These are phyloP conservation scores for Fraxinus xanthoxyloides DNA, from an alignment of 305 asterid species.

Conservation along the genomic window DNA sequence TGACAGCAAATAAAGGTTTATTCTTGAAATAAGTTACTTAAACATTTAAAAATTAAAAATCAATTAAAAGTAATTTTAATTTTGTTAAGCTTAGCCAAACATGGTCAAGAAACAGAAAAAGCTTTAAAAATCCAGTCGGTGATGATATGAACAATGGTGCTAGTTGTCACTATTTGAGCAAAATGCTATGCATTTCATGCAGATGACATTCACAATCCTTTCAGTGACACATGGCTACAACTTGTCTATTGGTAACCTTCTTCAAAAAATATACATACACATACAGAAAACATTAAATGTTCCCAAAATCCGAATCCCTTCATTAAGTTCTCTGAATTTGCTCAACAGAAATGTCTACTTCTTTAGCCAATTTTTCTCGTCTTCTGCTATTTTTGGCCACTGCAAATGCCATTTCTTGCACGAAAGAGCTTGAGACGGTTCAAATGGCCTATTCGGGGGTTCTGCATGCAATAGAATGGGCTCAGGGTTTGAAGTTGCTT, in stretches of 20 bases:
- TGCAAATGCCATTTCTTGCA: constrained; percentile 7
- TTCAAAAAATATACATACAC: not conserved
- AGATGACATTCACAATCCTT: constrained; percentile 23
- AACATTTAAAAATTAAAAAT: not conserved
- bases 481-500: constrained; percentile 17
- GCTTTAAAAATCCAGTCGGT: constrained; percentile 23
- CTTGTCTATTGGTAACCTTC: constrained; percentile 18
- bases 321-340: constrained; percentile 1
- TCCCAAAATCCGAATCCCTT: not conserved
- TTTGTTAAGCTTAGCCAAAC: not conserved
- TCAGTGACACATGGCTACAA: constrained; percentile 31
- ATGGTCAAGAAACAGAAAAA: not conserved
- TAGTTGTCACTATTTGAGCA: constrained; percentile 14
- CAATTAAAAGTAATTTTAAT: not conserved
- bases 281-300: not conserved
- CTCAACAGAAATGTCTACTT: constrained; percentile 15
- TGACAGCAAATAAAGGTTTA: not conserved
- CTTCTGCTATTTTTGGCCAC: constrained; percentile 15
- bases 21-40: not conserved
- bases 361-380: constrained; percentile 27
- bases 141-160: constrained; percentile 17
- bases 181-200: constrained; percentile 20
- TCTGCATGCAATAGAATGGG: constrained; percentile 37
- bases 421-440: constrained; percentile 27
- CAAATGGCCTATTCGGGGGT: constrained; percentile 38